Conservation (phyloP, 805 yeast species). For the Candida coleopterorum region DNA sequence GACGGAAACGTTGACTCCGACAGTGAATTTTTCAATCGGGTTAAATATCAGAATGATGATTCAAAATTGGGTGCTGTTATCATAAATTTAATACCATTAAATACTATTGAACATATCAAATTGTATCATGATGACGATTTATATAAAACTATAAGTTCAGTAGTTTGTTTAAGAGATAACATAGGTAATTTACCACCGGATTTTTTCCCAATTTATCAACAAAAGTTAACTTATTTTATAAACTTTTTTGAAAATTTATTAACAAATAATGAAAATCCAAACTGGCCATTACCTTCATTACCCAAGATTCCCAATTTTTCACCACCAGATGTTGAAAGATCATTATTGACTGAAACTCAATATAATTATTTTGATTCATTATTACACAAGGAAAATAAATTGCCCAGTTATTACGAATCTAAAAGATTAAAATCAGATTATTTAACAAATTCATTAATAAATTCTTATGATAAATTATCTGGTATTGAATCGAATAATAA, state of each 20-base stretch:
- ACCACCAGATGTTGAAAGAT: constrained; percentile 74
- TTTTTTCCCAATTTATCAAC: constrained; percentile 67
- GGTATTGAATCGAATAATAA: constrained; percentile 44
- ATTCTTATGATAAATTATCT: constrained; percentile 42
- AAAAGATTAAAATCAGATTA: constrained; percentile 65
- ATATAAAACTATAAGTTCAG: constrained; percentile 71
- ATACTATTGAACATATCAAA: constrained; percentile 79
- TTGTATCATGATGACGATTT: constrained; percentile 44
- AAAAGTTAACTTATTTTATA: constrained; percentile 55
- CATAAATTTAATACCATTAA: constrained; percentile 66
- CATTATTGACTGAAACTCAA: constrained; percentile 68
- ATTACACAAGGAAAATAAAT: constrained; percentile 12
- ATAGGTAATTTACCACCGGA: constrained; percentile 82
- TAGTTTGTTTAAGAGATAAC: constrained; percentile 74
- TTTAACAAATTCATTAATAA: constrained; percentile 60
- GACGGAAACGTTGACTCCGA: constrained; percentile 55
- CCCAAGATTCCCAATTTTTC: constrained; percentile 58
- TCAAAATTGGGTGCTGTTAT: constrained; percentile 46
- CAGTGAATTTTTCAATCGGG: constrained; percentile 22
- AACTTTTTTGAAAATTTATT: constrained; percentile 52
- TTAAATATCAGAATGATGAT: constrained; percentile 28
- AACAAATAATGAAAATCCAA: constrained; percentile 23
- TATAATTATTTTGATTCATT: constrained; percentile 49
- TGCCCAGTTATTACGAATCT: constrained; percentile 47
- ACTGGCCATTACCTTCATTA: constrained; percentile 81